These are phyloP conservation scores for Arthrobotrys megalospora DNA, from an alignment of 2,329 filamentous ascomycete genomes.

Conservation along the genomic window DNA sequence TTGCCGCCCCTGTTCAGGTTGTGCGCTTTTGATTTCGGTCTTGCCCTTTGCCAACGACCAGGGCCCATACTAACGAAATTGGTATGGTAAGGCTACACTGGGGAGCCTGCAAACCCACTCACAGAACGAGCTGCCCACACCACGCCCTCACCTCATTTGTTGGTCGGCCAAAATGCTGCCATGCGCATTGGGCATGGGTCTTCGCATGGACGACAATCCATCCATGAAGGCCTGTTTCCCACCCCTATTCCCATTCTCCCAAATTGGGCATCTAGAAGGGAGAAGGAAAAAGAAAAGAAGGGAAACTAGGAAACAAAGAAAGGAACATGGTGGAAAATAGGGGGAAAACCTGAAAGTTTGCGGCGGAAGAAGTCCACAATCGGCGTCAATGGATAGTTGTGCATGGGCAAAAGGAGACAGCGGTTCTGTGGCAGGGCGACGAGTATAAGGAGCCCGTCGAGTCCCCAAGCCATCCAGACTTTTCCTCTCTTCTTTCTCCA, in stretches of 20 bases:
- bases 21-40: slow-evolving; percentile 49
- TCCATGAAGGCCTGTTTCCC: slow-evolving; percentile 28
- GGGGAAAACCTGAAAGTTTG: slow-evolving; percentile 44
- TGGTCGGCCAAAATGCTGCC: slow-evolving; percentile 37
- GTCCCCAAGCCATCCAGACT: slow-evolving; percentile 42
- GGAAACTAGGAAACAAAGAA: slow-evolving; percentile 10
- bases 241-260: slow-evolving; percentile 54
- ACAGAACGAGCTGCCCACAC: slow-evolving; percentile 15
- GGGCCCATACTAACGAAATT: slow-evolving; percentile 40
- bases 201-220: slow-evolving; percentile 33
- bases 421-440: slow-evolving; percentile 35
- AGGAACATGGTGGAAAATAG: slow-evolving; percentile 16
- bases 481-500: slow-evolving; percentile 58
- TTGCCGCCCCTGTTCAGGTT: slow-evolving; percentile 53
- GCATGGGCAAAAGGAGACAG: slow-evolving; percentile 7
- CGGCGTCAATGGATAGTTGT: slow-evolving; percentile 30
- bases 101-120: slow-evolving; percentile 49
- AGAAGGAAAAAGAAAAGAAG: slow-evolving; percentile 18
- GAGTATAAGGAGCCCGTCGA: slow-evolving; percentile 60
- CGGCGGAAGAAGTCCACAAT: slow-evolving; percentile 37
- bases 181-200: slow-evolving; percentile 50
- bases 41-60: slow-evolving; percentile 38
- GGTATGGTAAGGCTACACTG: slow-evolving; percentile 34
- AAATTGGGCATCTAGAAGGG: slow-evolving; percentile 48
- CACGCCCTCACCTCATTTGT: slow-evolving; percentile 40